Conservation (phyloP, 2,329 filamentous ascomycete species). For the Colletotrichum aenigma region DNA sequence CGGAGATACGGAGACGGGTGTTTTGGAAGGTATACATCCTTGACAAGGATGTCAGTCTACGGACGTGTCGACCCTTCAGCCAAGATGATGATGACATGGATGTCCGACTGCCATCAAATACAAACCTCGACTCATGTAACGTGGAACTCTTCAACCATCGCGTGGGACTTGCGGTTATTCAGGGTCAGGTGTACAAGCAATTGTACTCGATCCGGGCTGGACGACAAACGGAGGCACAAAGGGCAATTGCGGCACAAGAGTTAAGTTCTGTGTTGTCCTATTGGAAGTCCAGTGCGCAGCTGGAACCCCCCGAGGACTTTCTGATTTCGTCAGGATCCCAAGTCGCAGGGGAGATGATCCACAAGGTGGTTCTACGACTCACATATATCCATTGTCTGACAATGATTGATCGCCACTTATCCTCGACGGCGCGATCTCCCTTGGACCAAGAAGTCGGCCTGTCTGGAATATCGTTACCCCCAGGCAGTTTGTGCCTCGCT, state of each 20-base stretch:
- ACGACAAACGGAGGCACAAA: conserved; percentile 20
- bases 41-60: conserved; percentile 29
- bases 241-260: background rate
- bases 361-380: background rate
- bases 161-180: conserved; percentile 25
- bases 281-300: background rate
- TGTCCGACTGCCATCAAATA: conserved; percentile 23
- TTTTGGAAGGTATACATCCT: background rate
- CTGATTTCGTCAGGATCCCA: background rate
- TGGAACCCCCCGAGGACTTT: background rate
- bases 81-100: conserved; percentile 33
- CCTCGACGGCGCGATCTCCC: background rate
- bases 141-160: background rate
- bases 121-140: background rate
- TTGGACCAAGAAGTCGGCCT: background rate
- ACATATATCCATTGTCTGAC: background rate
- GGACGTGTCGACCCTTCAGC: conserved; percentile 23
- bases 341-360: background rate
- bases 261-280: background rate
- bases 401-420: background rate
- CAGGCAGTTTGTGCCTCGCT: background rate
- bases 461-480: background rate
- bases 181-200: conserved; percentile 27
- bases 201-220: conserved; percentile 26
- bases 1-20: background rate